A percentile compares a stretch with the other conserved stretches of the same genome.
Evolutionary conservation across 2,329 filamentous ascomycete genomes (phyloP).

Genomic region (Alternaria incomplexa): DNA sequence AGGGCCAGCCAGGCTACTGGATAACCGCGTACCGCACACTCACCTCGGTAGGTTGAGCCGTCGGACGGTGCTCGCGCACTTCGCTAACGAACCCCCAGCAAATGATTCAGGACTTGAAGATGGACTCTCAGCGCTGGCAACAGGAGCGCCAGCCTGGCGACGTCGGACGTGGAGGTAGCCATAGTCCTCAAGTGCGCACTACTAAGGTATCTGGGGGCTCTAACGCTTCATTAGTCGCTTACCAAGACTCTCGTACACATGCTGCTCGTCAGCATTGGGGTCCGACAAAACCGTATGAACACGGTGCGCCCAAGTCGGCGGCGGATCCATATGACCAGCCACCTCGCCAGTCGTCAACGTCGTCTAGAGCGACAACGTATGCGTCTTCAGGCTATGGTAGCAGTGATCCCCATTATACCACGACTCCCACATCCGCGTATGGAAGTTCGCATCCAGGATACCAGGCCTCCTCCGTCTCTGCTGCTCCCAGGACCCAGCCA

Average conservation of each 20-base stretch:
- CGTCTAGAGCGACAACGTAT: conserved; percentile 24
- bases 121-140: conserved; percentile 56
- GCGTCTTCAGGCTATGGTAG: conserved; percentile 24
- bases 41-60: conserved; percentile 51
- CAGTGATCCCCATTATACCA: conserved; percentile 44
- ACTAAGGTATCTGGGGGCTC: conserved; percentile 52
- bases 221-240: conserved; percentile 54
- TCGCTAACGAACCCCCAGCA: conserved; percentile 44
- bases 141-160: conserved; percentile 42
- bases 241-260: conserved; percentile 53
- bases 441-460: conserved; percentile 33
- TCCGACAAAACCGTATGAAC: conserved; percentile 40
- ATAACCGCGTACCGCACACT: conserved; percentile 59
- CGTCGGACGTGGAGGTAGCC: conserved; percentile 55
- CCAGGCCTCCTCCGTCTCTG: conserved; percentile 28
- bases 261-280: conserved; percentile 52
- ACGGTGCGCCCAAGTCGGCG: conserved; percentile 12
- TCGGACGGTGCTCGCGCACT: background rate
- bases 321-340: conserved; percentile 25
- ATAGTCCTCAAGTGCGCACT: conserved; percentile 47
- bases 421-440: conserved; percentile 36
- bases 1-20: conserved; percentile 57
- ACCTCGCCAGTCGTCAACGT: conserved; percentile 15
- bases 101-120: conserved; percentile 58
- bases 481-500: conserved; percentile 42